These are phyloP conservation scores for Wickerhamomyces xylosicus DNA, from an alignment of 805 yeast species.

Conservation along the genomic window DNA sequence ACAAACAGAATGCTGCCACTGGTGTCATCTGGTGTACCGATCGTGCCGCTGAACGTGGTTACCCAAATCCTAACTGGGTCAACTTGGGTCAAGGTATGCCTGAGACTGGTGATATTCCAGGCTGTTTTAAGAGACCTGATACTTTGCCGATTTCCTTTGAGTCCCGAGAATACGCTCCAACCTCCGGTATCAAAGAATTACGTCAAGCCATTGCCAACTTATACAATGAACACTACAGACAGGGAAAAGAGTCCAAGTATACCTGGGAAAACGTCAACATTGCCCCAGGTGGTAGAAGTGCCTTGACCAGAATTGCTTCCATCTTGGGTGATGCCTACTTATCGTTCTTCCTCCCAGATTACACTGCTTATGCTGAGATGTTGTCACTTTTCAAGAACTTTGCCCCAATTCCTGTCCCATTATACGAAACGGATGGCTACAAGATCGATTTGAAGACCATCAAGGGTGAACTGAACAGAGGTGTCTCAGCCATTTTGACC, in stretches of 20 bases:
- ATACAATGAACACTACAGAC: slow-evolving; percentile 44
- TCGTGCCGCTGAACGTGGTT: slow-evolving; percentile 48
- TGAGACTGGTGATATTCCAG: slow-evolving; percentile 50
- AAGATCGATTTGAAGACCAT: slow-evolving; percentile 42
- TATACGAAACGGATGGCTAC: slow-evolving; percentile 46
- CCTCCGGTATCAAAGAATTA: slow-evolving; percentile 43
- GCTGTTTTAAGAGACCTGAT: slow-evolving; percentile 45
- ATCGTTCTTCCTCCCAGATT: slow-evolving; percentile 51
- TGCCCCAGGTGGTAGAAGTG: slow-evolving; percentile 59
- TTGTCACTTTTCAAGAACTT: slow-evolving; percentile 50
- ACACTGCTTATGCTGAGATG: slow-evolving; percentile 60
- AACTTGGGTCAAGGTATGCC: slow-evolving; percentile 60
- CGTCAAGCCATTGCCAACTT: slow-evolving; percentile 49
- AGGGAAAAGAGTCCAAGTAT: slow-evolving; percentile 38
- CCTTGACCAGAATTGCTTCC: slow-evolving; percentile 51
- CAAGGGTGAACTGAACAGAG: slow-evolving; percentile 41
- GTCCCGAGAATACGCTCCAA: slow-evolving; percentile 48
- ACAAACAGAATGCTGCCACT: slow-evolving; percentile 47
- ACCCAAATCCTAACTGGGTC: slow-evolving; percentile 35
- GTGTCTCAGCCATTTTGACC: slow-evolving; percentile 47
- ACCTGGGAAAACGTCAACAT: slow-evolving; percentile 51
- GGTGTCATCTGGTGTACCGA: slow-evolving; percentile 61
- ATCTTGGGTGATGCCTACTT: slow-evolving; percentile 48
- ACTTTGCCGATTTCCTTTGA: slow-evolving; percentile 35
- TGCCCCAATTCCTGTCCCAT: slow-evolving; percentile 53